These are phyloP conservation scores for Gillenia trifoliata DNA, from an alignment of 306 rosid genomes.

Conservation along the genomic window DNA sequence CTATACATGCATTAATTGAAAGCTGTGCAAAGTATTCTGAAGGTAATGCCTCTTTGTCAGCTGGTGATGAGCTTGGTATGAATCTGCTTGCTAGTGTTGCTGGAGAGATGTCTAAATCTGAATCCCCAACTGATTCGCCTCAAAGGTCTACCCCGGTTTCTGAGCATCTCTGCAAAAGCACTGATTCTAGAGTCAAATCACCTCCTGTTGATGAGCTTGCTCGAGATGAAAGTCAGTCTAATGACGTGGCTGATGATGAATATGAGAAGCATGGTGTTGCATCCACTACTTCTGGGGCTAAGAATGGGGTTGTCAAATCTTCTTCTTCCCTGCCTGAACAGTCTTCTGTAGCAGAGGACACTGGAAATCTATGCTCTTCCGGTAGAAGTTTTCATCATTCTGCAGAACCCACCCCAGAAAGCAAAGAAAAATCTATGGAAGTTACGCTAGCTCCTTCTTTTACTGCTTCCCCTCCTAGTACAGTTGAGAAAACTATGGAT, in stretches of 20 bases:
- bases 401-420: conserved; percentile 24
- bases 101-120: conserved; percentile 72
- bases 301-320: conserved; percentile 20
- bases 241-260: conserved; percentile 19
- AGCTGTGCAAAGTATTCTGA: conserved; percentile 78
- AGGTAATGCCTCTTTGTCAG: conserved; percentile 46
- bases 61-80: conserved; percentile 73
- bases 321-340: not conserved
- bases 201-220: conserved; percentile 34
- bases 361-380: conserved; percentile 10
- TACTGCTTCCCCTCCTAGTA: conserved; percentile 17
- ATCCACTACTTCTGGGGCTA: conserved; percentile 23
- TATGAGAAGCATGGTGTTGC: conserved; percentile 23
- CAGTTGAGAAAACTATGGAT: conserved; percentile 32
- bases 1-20: conserved; percentile 78
- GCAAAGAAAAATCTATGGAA: conserved; percentile 33
- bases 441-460: conserved; percentile 17
- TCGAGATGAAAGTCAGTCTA: conserved; percentile 27
- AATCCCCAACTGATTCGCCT: conserved; percentile 51
- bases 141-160: conserved; percentile 41
- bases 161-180: conserved; percentile 38
- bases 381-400: conserved; percentile 23
- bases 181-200: conserved; percentile 40
- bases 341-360: conserved; percentile 1
- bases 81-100: conserved; percentile 85